Evolutionary conservation across 83 land plant genomes (phyloP), one percentile per base, ranked within the genome.

Genomic region (Picea abies): DNA sequence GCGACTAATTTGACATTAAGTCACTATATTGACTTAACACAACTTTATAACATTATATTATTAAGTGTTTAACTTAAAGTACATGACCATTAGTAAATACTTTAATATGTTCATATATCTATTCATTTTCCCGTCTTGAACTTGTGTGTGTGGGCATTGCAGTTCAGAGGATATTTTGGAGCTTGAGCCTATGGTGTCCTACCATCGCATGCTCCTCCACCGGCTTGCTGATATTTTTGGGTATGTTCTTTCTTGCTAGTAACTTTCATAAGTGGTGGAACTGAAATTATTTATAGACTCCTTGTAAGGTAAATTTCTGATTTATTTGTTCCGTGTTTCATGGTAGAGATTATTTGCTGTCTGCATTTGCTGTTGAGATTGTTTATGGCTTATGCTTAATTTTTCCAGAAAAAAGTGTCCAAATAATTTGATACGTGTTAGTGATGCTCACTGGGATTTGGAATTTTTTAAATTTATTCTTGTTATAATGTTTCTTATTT

Each of bases 221-320:
- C 95, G 99, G 35, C 93, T 97, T 80, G 99, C 99, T 29, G 99
- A 97, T 81, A 92, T 96, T 65, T 97, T 90, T 89, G 94, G 98
- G 99, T 94, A 85, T n/a, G 37, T 52, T 29, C 83, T 79, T 77
- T 49, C 63, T 70, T 79, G 78, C 58, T 80, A n/a, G 16, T 60
- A 75, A 75, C 25, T 75, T 49, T 75, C 10, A 75, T 41, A 72
- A 47, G 12, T 49, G 26, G 58, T 23, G 25, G 78, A 47, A 17
- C 26, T 9, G 78, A 22, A 22, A 61, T 56, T 60, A 20, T 26
- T 17, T 71, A 15, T 35, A 6, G 26, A 32, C 32, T 79, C n/a
- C 62, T 23, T 81, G 39, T 67, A 8, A 26, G n/a, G 3, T 49
- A 23, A 16, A 67, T 22, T 47, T 89, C 14, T 52, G 44, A 25